Conservation (phyloP, 2,329 filamentous ascomycete genomes). For the Pseudogymnoascus sp. region DNA sequence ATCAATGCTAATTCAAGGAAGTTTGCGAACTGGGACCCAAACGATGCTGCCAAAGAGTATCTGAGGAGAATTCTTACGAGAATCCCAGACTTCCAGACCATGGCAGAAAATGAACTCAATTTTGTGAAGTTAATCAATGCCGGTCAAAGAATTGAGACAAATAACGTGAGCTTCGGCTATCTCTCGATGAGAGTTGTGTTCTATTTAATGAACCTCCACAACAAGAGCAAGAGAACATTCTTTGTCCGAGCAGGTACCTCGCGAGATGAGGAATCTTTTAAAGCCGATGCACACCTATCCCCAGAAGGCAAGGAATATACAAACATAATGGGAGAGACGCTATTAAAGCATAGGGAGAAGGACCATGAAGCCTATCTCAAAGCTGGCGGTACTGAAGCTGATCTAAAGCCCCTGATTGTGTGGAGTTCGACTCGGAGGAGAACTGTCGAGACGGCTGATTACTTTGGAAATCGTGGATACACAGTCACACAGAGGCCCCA, state of each 20-base stretch:
- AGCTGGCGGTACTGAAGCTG: slow-evolving; percentile 56
- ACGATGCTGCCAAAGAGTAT: slow-evolving; percentile 88
- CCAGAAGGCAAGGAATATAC: slow-evolving; percentile 74
- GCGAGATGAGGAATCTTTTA: slow-evolving; percentile 83
- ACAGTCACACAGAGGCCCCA: slow-evolving; percentile 86
- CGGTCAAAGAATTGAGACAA: slow-evolving; percentile 84
- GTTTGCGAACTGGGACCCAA: slow-evolving; percentile 85
- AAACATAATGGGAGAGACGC: slow-evolving; percentile 72
- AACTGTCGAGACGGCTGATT: slow-evolving; percentile 82
- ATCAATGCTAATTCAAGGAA: slow-evolving; percentile 30
- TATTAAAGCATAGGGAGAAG: slow-evolving; percentile 74
- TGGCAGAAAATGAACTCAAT: slow-evolving; percentile 88
- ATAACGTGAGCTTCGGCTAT: slow-evolving; percentile 95
- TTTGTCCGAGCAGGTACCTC: slow-evolving; percentile 84
- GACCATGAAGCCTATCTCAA: slow-evolving; percentile 64
- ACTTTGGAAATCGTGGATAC: slow-evolving; percentile 70
- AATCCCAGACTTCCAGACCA: slow-evolving; percentile 93
- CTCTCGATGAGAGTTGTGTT: slow-evolving; percentile 96
- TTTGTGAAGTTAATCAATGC: slow-evolving; percentile 99
- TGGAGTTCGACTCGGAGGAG: slow-evolving; percentile 92
- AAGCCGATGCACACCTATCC: slow-evolving; percentile 77
- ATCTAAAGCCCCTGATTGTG: slow-evolving; percentile 72
- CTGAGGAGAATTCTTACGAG: slow-evolving; percentile 80
- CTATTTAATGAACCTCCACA: slow-evolving; percentile 94
- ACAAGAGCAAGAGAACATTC: slow-evolving; percentile 88